Base-by-base conservation (phyloP, 1,284 basidiomycete species). In the Cryptococcus wingfieldii region DNA sequence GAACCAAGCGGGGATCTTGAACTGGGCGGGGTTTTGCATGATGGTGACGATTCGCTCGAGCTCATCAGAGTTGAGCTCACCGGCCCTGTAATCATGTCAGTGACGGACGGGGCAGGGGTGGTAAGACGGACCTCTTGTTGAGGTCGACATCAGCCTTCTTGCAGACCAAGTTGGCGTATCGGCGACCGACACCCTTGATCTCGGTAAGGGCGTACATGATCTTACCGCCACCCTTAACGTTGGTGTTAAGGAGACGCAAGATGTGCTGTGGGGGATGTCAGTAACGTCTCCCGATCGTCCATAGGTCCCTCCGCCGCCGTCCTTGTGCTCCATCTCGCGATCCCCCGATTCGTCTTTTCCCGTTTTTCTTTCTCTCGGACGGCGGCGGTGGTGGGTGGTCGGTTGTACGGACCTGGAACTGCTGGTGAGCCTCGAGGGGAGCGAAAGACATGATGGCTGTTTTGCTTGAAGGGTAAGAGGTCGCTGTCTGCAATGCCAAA, bases 71-170 rank as follows among this genome's bases (percentile, higher is more conserved):
- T 94, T 93, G 77, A 94, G 87, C 77, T 94, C 90, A 72, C 90
- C 90, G 66, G 90, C 90, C 64, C 90, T 91, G 44, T 50, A 5
- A 23, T 44, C 42, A 34, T 28, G 56, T 51, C 46, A 54, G 51
- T 19, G 19, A n/a, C 4, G 27, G 39, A 19, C 34, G 3, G 8
- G 37, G 27, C 27, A 38, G 25, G 34, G 27, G 39, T 27, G 37
- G 18, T 47, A 14, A 43, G 18, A 81, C 88, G 63, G 71, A 96
- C 94, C 96, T 90, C 83, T 99, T 99, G 84, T 85, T 89, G 66
- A 99, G 85, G 78, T 98, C 94, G 58, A 99, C 90, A 82, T 98
- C 96, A 68, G 96, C 96, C 85, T 99, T 99, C 83, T 98, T 98
- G 87, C 94, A 98, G 71, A 98, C 95, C 74, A 98, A 83, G 83